Conservation (phyloP, 768 basidiomycete genomes). For the Exsudoporus frostii region DNA sequence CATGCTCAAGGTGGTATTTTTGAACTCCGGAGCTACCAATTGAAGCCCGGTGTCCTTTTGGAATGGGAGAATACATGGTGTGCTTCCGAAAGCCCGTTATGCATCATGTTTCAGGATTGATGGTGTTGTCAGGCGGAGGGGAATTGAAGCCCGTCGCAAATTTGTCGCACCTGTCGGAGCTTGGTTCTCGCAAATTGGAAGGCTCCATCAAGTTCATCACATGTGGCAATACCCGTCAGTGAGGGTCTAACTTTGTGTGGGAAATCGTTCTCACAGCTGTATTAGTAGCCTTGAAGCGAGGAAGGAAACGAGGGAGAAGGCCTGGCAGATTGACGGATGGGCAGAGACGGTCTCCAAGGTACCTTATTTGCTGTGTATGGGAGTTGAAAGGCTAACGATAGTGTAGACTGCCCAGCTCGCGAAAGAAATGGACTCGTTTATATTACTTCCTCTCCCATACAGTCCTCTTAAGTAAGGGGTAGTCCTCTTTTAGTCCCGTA, state of each 20-base stretch:
- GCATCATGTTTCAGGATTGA: conserved; percentile 1
- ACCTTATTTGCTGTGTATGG: conserved; percentile 14
- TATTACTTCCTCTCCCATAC: conserved; percentile 75
- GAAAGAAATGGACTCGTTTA: conserved; percentile 81
- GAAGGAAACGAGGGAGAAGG: conserved; percentile 82
- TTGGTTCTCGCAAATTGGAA: conserved; percentile 89
- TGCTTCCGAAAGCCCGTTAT: conserved; percentile 11
- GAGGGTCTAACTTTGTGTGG: conserved; percentile 3
- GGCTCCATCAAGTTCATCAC: conserved; percentile 88
- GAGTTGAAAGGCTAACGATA: neutral
- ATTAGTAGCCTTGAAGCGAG: conserved; percentile 69
- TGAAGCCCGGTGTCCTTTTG: conserved; percentile 84
- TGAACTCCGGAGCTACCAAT: conserved; percentile 85
- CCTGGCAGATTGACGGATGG: conserved; percentile 96
- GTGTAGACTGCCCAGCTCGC: conserved; percentile 84
- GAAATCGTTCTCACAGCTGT: conserved; percentile 9
- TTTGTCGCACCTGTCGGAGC: conserved; percentile 84
- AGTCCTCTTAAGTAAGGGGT: conserved; percentile 72
- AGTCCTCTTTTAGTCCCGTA: neutral
- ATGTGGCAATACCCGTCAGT: conserved; percentile 96
- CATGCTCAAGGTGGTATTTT: conserved; percentile 87
- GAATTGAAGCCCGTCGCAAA: conserved; percentile 89
- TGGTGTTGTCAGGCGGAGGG: conserved; percentile 63
- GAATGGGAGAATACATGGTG: conserved; percentile 97
- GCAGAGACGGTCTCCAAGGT: conserved; percentile 92